phyloP scores from a whole-genome alignment of 2,329 filamentous ascomycete species.

The Sphaerostilbella broomeana region DNA sequence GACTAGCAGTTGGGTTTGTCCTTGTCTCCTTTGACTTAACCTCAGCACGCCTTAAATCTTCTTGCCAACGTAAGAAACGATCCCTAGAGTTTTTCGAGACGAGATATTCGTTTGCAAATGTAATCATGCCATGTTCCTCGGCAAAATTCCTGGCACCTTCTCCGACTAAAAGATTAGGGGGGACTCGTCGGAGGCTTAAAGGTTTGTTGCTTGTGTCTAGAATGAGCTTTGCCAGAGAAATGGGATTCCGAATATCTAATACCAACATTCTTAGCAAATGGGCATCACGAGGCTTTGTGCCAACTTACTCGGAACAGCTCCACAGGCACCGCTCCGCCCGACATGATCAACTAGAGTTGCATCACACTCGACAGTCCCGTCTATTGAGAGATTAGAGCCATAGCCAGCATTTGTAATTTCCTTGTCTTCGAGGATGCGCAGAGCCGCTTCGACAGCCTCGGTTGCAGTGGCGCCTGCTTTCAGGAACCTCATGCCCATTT shows the following conservation, averaged over 20 bases:
- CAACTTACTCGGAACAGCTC: conserved; percentile 76
- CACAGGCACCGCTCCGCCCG: conserved; percentile 87
- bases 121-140: conserved; percentile 64
- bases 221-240: conserved; percentile 76
- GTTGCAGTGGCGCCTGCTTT: conserved; percentile 71
- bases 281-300: background rate
- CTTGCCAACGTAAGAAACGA: conserved; percentile 71
- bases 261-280: conserved; percentile 1
- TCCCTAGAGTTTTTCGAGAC: conserved; percentile 75
- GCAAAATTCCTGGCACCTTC: conserved; percentile 85
- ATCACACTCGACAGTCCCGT: conserved; percentile 90
- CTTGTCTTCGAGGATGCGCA: conserved; percentile 82
- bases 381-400: conserved; percentile 87
- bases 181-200: conserved; percentile 79
- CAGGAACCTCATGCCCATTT: conserved; percentile 73
- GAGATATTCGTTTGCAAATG: conserved; percentile 68
- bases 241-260: conserved; percentile 84
- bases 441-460: conserved; percentile 83
- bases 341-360: conserved; percentile 87
- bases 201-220: conserved; percentile 70
- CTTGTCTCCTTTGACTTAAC: conserved; percentile 30
- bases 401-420: conserved; percentile 96
- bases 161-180: conserved; percentile 85
- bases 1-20: conserved; percentile 11
- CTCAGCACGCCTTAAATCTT: conserved; percentile 62